Evolutionary conservation across 78 protist species (phyloP), one percentile per base, ranked within the genome.

Genomic region (Dictyostelium firmibasis): DNA sequence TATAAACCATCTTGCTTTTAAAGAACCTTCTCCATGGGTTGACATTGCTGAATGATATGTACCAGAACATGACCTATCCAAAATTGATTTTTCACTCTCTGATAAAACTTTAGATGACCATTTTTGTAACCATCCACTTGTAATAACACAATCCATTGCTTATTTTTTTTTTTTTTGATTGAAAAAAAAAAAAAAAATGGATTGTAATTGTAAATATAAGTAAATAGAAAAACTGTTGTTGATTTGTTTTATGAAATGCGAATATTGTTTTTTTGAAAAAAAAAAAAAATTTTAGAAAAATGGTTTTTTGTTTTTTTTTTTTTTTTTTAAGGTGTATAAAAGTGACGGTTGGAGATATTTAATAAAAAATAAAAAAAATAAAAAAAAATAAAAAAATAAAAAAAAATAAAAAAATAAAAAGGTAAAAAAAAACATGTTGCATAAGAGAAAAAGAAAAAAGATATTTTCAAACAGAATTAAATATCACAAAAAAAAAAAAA

Each of bases 61-160:
- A 20, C 94, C 94, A n/a, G 88, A 67, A 81, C 94, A 89, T 69
- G 94, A 89, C 18, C 62, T 89, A 20, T 89, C 94, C 29, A 89
- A 67, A 33, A 81, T 31, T 16, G 35, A 38, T 70, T 20, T 29
- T 81, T 89, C 94, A 11, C 69, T 41, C n/a, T 78, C 74, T 13
- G 27, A 47, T 29, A 89, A 38, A 41, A 62, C 94, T 81, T 85
- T 89, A 23, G 94, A 89, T 23, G 86, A 83, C 94, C 94, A 89
- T 81, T 89, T 89, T 35, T 81, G 72, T 67, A 89, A 53, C 53
- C 53, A 81, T 7, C 94, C 94, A 89, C 87, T 89, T 18, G 70
- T 78, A 33, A 89, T 89, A 50, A 89, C 60, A 72, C 44, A 81
- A 38, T 89, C 94, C 94, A 89, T 89, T 11, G 23, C 25, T 64